Conservation (phyloP, 2,329 filamentous ascomycete genomes). For the Chaetomiaceae sp. region DNA sequence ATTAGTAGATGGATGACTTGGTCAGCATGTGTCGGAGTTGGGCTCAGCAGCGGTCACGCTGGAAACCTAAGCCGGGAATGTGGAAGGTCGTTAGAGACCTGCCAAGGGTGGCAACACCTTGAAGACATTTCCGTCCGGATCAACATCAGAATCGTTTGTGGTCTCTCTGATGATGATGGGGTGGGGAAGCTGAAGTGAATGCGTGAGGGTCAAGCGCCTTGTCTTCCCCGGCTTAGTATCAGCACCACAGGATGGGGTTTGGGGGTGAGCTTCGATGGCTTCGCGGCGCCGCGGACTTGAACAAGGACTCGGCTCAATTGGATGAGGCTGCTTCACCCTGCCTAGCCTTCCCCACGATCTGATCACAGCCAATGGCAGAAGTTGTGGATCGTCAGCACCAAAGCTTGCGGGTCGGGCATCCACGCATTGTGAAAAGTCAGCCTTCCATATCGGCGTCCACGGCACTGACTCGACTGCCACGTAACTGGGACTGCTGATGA, state of each 20-base stretch:
- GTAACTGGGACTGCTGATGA: constrained; percentile 16
- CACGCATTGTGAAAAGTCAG: constrained; percentile 13
- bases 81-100: no score
- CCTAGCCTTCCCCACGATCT: constrained; percentile 20
- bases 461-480: constrained; percentile 21
- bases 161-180: no score
- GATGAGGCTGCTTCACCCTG: not conserved
- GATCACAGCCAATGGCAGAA: constrained; percentile 14
- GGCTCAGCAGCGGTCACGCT: not conserved
- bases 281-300: not conserved
- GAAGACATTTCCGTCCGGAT: no score
- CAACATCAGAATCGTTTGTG: no score
- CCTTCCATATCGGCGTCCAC: constrained; percentile 4
- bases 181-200: not conserved
- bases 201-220: no score
- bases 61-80: no score
- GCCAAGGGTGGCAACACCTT: no score
- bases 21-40: constrained; percentile 1
- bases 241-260: not conserved
- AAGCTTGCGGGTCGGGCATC: constrained; percentile 27
- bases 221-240: no score
- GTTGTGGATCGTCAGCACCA: constrained; percentile 5
- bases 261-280: not conserved
- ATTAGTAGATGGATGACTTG: constrained; percentile 10
- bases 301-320: not conserved